Evolutionary conservation across 495 filamentous ascomycete species (phyloP), one percentile per base, ranked within the genome.

Genomic region (Annulohypoxylon moriforme): DNA sequence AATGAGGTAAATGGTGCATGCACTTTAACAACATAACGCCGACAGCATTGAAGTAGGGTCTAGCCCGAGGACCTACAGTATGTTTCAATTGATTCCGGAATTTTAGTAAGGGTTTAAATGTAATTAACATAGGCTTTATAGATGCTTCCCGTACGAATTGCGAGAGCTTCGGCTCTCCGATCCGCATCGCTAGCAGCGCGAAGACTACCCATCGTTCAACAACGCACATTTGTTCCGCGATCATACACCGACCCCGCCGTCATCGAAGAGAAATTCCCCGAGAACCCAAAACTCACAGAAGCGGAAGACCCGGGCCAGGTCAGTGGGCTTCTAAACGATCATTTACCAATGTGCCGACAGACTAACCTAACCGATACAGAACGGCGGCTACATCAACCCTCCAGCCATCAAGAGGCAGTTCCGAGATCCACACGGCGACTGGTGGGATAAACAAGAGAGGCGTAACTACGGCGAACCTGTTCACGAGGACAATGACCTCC

Each of bases 381-480:
- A 97, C 78, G 93, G 93, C 77, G 91, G 91, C 81, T 99, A 97
- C 81, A 84, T 93, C 77, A 97, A 97, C 82, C 96, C 96, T 64
- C 91, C 90, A 10, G 84, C 82, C 36, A 81, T 92, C 75, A 97
- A 96, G 84, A 92, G 94, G 69, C 88, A 91, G 77, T 90, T 92
- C 82, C 93, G 96, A 78, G 96, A 98, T 78, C 96, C 96, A 36
- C 88, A 98, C 77, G 95, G 81, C 74, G 91, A 93, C 78, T 98
- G 94, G 93, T 98, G 95, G 95, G 94, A 98, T 81, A 91, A 93
- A 84, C 94, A 98, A 78, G 95, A 97, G 79, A 91, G 94, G 74
- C 90, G 94, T 64, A 97, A 98, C 84, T 99, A 90, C 74, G 94
- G 94, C 75, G 96, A 99, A 81, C 92, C 94, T 3, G 89, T 97